phyloP scores from a whole-genome alignment of 257 asterid genomes.

The Penstemon davidsonii region DNA sequence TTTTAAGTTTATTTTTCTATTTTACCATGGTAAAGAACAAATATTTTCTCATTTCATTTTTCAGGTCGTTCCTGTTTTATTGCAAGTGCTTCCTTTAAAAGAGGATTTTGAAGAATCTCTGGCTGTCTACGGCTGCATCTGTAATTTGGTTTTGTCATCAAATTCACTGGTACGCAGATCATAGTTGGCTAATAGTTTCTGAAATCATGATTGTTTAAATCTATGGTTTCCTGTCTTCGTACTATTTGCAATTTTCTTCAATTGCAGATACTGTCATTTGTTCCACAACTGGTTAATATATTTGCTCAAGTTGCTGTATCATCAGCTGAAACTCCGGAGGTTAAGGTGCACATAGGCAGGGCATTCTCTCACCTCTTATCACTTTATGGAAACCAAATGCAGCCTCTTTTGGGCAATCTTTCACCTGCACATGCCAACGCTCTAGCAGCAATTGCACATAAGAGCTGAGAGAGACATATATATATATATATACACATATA shows the following conservation, averaged over 20 bases:
- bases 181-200: slow-evolving; percentile 13
- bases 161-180: slow-evolving; percentile 71
- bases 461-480: slow-evolving; percentile 70
- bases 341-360: slow-evolving; percentile 76
- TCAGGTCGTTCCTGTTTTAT: slow-evolving; percentile 85
- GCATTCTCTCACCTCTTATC: slow-evolving; percentile 91
- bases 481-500: too few species aligned
- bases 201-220: slow-evolving; percentile 8
- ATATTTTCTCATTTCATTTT: slow-evolving; percentile 24
- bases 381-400: slow-evolving; percentile 86
- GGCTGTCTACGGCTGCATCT: slow-evolving; percentile 84
- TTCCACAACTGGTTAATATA: slow-evolving; percentile 82
- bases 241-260: slow-evolving; percentile 6
- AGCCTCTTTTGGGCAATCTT: slow-evolving; percentile 82
- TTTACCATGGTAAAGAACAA: neutral
- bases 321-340: slow-evolving; percentile 80
- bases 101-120: slow-evolving; percentile 92
- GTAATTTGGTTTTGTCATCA: slow-evolving; percentile 79
- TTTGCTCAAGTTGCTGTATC: slow-evolving; percentile 88
- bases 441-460: slow-evolving; percentile 77
- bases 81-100: slow-evolving; percentile 92
- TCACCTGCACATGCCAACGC: slow-evolving; percentile 88
- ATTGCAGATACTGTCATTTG: slow-evolving; percentile 69
- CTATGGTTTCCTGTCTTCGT: slow-evolving; percentile 1
- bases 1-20: slow-evolving; percentile 17